A percentile compares a stretch with the other conserved stretches of the same genome.
These are phyloP conservation scores for Aspergillus glaucus DNA, from an alignment of 2,329 filamentous ascomycete species.

Conservation along the genomic window DNA sequence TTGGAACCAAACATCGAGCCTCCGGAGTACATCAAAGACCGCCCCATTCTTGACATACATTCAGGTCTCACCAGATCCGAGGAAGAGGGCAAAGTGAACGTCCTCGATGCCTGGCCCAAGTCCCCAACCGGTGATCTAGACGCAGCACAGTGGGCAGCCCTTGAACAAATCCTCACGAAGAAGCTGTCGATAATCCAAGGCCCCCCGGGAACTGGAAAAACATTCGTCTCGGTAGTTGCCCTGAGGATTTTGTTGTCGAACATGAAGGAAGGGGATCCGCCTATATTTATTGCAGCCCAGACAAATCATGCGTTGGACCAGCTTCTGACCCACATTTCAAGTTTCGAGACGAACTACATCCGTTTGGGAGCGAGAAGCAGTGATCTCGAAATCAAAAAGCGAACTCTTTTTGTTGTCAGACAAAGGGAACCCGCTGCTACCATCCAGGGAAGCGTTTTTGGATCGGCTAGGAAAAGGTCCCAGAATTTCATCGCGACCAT, in stretches of 20 bases:
- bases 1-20: conserved; percentile 36
- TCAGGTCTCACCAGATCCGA: conserved; percentile 32
- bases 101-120: conserved; percentile 51
- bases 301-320: conserved; percentile 91
- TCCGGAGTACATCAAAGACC: conserved; percentile 48
- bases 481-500: conserved; percentile 39
- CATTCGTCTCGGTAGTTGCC: conserved; percentile 68
- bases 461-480: conserved; percentile 37
- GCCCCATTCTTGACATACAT: conserved; percentile 48
- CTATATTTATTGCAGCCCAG: conserved; percentile 74
- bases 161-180: conserved; percentile 64
- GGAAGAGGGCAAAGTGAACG: conserved; percentile 43
- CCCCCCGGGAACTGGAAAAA: conserved; percentile 75
- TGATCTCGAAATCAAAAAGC: conserved; percentile 57
- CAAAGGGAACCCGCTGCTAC: conserved; percentile 22
- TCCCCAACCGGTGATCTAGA: conserved; percentile 51
- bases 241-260: conserved; percentile 61
- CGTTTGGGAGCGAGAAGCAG: conserved; percentile 65
- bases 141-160: conserved; percentile 61
- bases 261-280: conserved; percentile 50
- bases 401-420: conserved; percentile 61
- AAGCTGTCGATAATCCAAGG: conserved; percentile 74
- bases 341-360: conserved; percentile 58
- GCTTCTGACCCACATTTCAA: conserved; percentile 58
- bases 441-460: conserved; percentile 37